Evolutionary conservation across 768 basidiomycete genomes (phyloP), one percentile per base, ranked within the genome.

Genomic region (Russula dissimulans): DNA sequence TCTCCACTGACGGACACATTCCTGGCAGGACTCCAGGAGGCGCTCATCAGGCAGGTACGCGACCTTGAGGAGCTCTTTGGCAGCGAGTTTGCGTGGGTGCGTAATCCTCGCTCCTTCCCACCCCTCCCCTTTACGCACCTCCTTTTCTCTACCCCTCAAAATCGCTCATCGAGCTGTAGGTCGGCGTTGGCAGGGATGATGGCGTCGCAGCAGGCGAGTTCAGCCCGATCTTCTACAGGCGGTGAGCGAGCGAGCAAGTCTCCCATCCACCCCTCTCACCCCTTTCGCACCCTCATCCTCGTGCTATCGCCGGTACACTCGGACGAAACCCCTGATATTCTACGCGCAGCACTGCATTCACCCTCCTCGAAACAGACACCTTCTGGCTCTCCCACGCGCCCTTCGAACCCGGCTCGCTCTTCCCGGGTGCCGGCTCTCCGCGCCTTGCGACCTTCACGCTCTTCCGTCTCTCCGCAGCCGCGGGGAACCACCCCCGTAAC

Each of bases 111-210:
- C 29, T 8, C 15, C 3, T 42, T 5, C 15, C 18, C 39, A 1
- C 34, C 22, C 18, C 6, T 7, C 22, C 51, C 26, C 5, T 2
- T 17, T 11, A 4, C 5, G 7, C n/a, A 38, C 36, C 2, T 17
- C 31, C 29, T 10, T 9, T 39, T 12, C 10, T 49, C 6, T 8
- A 18, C 34, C 14, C 14, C 49, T 8, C 18, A 38, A 26, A 32
- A 26, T n/a, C 43, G 15, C 39, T 42, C 6, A 31, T 22, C 6
- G 22, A n/a, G 34, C 17, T n/a, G 2, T 42, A 81, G 78, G 76
- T 84, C 22, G 84, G 83, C 2, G 82, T 84, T 0, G 85, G 84
- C 0, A 73, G 85, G n/a, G 78, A 83, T 56, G 81, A 86, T 65
- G 84, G 84, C 3, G 69, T 69, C 8, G 59, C 71, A 15, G 76